Evolutionary conservation across 2,329 filamentous ascomycete genomes (phyloP).

Genomic region (Cadophora sp.): DNA sequence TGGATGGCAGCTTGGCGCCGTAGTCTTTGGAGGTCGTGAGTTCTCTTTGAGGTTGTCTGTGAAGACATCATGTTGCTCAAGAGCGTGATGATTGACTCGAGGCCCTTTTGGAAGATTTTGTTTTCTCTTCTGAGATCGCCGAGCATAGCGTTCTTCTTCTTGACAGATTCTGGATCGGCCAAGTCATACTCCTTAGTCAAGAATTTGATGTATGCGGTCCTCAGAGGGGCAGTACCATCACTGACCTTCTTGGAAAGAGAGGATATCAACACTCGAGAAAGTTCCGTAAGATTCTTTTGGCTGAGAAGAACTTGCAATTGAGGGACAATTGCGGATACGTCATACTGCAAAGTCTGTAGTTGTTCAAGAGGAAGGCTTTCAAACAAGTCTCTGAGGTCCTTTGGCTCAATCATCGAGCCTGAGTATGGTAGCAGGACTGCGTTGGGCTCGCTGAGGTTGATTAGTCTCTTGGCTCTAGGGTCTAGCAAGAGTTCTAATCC

Average conservation of each 20-base stretch:
- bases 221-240: conserved; percentile 24
- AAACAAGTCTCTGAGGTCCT: conserved; percentile 30
- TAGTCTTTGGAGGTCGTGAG: conserved; percentile 40
- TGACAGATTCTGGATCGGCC: conserved; percentile 26
- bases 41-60: conserved; percentile 41
- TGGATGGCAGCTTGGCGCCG: conserved; percentile 39
- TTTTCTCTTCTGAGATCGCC: conserved; percentile 28
- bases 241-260: conserved; percentile 24
- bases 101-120: conserved; percentile 26
- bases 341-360: conserved; percentile 29
- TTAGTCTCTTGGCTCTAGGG: conserved; percentile 30
- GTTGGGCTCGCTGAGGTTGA: conserved; percentile 29
- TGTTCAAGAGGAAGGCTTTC: conserved; percentile 26
- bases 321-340: conserved; percentile 31
- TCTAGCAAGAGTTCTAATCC: conserved; percentile 27
- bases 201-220: conserved; percentile 28
- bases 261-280: conserved; percentile 25
- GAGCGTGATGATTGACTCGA: conserved; percentile 30
- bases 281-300: conserved; percentile 32
- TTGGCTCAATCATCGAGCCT: conserved; percentile 19
- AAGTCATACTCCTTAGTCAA: conserved; percentile 26
- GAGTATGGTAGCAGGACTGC: conserved; percentile 30
- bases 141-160: conserved; percentile 31
- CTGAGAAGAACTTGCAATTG: conserved; percentile 31
- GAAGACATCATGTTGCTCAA: conserved; percentile 41